Percentiles rank a stretch among this genome's conserved stretches.
phyloP scores from a whole-genome alignment of 345 rosid species.

The Melaleuca alternifolia region DNA sequence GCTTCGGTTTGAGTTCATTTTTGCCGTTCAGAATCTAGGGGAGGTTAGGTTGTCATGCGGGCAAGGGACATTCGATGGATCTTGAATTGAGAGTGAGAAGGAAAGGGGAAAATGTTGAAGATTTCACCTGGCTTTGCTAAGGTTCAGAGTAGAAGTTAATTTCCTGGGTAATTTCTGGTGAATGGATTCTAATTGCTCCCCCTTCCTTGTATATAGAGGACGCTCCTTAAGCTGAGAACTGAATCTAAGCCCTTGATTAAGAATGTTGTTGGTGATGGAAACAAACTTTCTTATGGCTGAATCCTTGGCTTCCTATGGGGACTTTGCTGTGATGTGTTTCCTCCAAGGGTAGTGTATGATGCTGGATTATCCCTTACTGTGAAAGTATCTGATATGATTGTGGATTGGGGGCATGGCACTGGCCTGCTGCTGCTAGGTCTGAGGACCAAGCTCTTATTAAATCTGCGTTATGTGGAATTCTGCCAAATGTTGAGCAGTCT shows the following conservation, averaged over 20 bases:
- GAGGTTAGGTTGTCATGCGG: not conserved
- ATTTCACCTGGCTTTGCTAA: not conserved
- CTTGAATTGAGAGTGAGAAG: not conserved
- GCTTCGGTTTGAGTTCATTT: not conserved
- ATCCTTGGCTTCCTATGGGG: not conserved
- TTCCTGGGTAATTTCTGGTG: not conserved
- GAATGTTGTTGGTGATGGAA: not conserved
- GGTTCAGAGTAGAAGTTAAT: not conserved
- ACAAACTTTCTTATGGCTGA: not conserved
- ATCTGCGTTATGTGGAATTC: rapidly evolving
- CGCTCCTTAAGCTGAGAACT: not conserved
- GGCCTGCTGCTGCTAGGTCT: not conserved
- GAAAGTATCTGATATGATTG: not conserved
- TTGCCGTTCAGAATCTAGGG: rapidly evolving
- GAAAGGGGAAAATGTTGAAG: not conserved
- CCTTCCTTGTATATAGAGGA: not conserved
- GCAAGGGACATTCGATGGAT: not conserved
- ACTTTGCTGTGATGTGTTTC: not conserved
- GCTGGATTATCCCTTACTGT: not conserved
- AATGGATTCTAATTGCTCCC: not conserved
- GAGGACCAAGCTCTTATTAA: not conserved
- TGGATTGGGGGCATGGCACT: not conserved
- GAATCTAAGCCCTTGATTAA: not conserved
- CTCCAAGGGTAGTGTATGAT: not conserved
- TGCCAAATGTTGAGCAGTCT: not conserved